Evolutionary conservation across 768 basidiomycete genomes (phyloP), one percentile per base, ranked within the genome.

Genomic region (Gymnopilus dilepis): DNA sequence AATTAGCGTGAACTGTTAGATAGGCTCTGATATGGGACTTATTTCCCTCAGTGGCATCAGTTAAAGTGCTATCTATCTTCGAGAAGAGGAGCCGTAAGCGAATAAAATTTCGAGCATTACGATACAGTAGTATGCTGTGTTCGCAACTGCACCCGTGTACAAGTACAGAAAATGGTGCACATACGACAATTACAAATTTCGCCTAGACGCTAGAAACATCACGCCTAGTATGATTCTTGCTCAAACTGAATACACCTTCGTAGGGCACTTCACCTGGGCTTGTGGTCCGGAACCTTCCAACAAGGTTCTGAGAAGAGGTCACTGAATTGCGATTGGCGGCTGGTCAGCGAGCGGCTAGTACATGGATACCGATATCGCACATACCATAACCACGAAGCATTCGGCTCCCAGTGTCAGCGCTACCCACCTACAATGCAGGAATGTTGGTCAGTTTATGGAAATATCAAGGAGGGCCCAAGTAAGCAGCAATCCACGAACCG

Each of bases 211-310:
- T 4, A 50, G 19, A 21, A 17, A 21, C 40, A 26, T 37, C 54
- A 12, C 13, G n/a, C 15, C 60, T 61, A 5, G 59, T 62, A 21
- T 76, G 67, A 54, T 76, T 73, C 68, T 80, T 82, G 61, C 79
- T 81, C 28, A 86, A 66, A 50, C 82, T 83, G 64, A 86, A 86
- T n/a, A 79, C 74, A 2, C 80, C 82, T 64, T 85, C 85, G 78
- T 81, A 84, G 41, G 73, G 76, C 0, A 80, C 73, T 2, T 30
- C 17, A 21, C 11, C 31, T 26, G 57, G 77, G 73, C 13, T 73
- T 67, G 45, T 70, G 69, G 2, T 74, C 76, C 76, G 70, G 6
- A 82, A 75, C 66, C 84, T 73, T 33, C 85, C 85, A 52, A 83
- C 81, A 56, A 86, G 77, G 59, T 85, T 85, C 48, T 78, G 76